Conservation (phyloP, 345 rosid genomes). For the Citrus glauca region DNA sequence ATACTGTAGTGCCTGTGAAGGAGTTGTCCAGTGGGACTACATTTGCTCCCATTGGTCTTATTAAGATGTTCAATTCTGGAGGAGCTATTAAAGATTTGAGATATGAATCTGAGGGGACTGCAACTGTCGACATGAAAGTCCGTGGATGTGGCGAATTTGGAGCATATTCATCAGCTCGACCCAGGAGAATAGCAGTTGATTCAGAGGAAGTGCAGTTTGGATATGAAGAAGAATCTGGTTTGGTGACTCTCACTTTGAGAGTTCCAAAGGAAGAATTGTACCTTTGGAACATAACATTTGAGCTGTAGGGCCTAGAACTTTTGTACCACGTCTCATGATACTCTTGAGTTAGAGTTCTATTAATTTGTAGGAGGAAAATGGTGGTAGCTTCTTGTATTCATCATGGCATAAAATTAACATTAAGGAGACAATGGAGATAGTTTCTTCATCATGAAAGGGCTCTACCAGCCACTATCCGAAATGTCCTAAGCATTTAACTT, state of each 20-base stretch:
- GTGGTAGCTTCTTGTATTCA: not conserved
- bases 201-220: constrained; percentile 31
- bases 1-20: constrained; percentile 55
- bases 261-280: constrained; percentile 46
- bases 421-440: no score
- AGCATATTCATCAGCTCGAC: constrained; percentile 43
- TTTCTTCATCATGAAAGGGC: no score
- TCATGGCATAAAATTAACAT: not conserved
- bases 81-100: constrained; percentile 49
- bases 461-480: no score
- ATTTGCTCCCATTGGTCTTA: constrained; percentile 48
- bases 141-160: constrained; percentile 49
- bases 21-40: constrained; percentile 30
- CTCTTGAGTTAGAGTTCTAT: not conserved
- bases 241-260: constrained; percentile 36
- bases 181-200: constrained; percentile 37
- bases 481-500: no score
- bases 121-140: constrained; percentile 30
- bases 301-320: constrained; percentile 10
- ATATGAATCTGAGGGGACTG: constrained; percentile 19
- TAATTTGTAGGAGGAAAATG: not conserved
- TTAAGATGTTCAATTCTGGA: constrained; percentile 60
- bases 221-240: constrained; percentile 35
- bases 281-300: constrained; percentile 44
- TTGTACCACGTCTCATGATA: not conserved